Conservation (phyloP, 164 flowering plant genomes). For the Warburgia ugandensis region DNA sequence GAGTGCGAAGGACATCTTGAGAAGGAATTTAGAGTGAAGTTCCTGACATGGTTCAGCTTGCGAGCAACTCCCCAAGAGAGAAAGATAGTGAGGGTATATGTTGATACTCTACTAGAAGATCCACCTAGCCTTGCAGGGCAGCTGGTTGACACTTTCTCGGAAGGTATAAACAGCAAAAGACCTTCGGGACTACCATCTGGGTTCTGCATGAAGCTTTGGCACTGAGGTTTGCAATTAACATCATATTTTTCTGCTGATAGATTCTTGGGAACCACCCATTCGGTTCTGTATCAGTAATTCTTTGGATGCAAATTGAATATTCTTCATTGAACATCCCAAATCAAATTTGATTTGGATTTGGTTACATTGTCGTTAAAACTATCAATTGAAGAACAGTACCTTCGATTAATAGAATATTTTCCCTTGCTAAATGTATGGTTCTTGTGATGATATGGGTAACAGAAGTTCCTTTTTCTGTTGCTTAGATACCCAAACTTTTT, state of each 20-base stretch:
- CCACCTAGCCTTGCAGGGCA: slow-evolving; percentile 85
- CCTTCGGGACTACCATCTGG: slow-evolving; percentile 44
- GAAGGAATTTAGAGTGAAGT: slow-evolving; percentile 70
- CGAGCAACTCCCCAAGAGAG: slow-evolving; percentile 67
- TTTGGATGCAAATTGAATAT: slow-evolving; percentile 1
- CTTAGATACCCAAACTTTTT: no score
- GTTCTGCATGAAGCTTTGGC: slow-evolving; percentile 83
- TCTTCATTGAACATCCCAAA: slow-evolving; percentile 10
- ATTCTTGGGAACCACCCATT: background rate
- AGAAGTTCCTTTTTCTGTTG: no score
- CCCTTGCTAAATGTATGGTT: background rate
- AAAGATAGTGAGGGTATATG: slow-evolving; percentile 66
- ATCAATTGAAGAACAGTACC: slow-evolving; percentile 3
- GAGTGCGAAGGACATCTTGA: slow-evolving; percentile 82
- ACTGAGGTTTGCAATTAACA: slow-evolving; percentile 19
- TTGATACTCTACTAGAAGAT: slow-evolving; percentile 69
- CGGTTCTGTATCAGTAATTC: background rate
- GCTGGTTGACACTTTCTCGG: slow-evolving; percentile 75
- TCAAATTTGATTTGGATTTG: slow-evolving; percentile 8
- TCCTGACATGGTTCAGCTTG: slow-evolving; percentile 91
- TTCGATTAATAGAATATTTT: no score
- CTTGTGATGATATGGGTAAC: no score
- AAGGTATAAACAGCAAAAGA: slow-evolving; percentile 45
- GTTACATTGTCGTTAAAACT: slow-evolving; percentile 2
- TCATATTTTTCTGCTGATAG: background rate